Evolutionary conservation across 495 filamentous ascomycete species (phyloP).

Genomic region (Podospora sp.): DNA sequence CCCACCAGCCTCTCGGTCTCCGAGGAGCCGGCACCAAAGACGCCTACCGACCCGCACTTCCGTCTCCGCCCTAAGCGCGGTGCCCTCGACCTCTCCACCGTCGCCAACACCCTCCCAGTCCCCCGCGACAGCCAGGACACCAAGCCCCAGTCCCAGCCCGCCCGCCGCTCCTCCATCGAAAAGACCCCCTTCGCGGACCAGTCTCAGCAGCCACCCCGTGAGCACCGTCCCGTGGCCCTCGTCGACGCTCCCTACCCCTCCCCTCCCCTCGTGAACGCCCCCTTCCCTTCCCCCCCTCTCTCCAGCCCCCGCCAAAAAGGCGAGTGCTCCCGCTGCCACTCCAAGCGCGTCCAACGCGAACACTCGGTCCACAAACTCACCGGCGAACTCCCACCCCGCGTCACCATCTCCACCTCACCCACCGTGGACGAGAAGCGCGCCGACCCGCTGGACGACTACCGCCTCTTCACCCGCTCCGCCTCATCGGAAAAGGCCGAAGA

Average conservation of each 20-base stretch:
- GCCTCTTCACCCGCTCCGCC: not conserved
- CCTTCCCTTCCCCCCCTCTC: not conserved
- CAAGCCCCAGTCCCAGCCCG: slow-evolving; percentile 7
- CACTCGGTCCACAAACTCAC: slow-evolving; percentile 4
- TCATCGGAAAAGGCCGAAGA: not conserved
- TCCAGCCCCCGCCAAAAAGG: slow-evolving; percentile 10
- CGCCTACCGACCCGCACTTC: slow-evolving; percentile 7
- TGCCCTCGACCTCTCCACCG: not conserved
- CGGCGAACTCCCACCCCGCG: not conserved
- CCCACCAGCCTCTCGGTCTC: not conserved
- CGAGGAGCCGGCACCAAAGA: not conserved
- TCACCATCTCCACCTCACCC: slow-evolving; percentile 1
- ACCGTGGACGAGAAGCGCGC: not conserved
- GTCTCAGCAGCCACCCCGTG: not conserved
- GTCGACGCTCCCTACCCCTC: not conserved
- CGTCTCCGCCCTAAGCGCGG: slow-evolving; percentile 2
- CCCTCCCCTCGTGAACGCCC: not conserved
- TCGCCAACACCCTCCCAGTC: slow-evolving; percentile 4
- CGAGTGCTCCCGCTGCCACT: slow-evolving; percentile 13
- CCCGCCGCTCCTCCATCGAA: not conserved
- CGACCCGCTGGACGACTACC: not conserved
- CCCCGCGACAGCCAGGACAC: not conserved
- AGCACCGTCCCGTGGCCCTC: not conserved
- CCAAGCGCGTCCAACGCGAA: slow-evolving; percentile 11
- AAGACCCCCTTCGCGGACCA: not conserved